These are phyloP conservation scores for Pythium dissotocum DNA, from an alignment of 352 stramenopile species.

Conservation along the genomic window DNA sequence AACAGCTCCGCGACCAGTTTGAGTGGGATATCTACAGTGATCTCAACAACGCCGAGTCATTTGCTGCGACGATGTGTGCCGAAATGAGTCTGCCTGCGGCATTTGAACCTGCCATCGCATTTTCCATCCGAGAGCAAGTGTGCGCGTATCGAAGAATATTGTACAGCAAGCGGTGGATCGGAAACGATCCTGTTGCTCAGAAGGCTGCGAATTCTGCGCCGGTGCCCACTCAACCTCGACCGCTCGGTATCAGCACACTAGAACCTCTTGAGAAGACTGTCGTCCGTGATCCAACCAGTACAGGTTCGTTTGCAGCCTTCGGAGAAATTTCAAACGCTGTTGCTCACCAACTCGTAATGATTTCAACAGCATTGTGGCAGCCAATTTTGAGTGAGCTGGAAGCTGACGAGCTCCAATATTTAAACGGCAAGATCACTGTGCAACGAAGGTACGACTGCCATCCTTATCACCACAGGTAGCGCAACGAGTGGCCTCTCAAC, in stretches of 20 bases:
- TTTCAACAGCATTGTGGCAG: conserved; percentile 57
- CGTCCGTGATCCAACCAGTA: conserved; percentile 46
- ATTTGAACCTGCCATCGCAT: conserved; percentile 67
- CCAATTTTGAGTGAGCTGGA: conserved; percentile 70
- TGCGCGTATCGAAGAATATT: conserved; percentile 58
- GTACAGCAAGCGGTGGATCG: conserved; percentile 58
- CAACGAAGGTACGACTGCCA: conserved; percentile 19
- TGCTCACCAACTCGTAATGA: not conserved
- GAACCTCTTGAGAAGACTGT: conserved; percentile 45
- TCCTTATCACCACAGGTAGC: too few species aligned
- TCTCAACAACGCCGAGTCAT: conserved; percentile 45
- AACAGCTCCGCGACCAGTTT: conserved; percentile 73
- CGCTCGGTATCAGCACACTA: conserved; percentile 49
- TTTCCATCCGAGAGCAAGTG: conserved; percentile 78
- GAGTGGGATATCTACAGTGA: conserved; percentile 76
- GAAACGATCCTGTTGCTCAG: conserved; percentile 36
- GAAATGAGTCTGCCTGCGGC: conserved; percentile 54
- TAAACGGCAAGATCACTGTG: conserved; percentile 40
- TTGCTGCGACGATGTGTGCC: conserved; percentile 53
- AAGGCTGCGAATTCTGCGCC: conserved; percentile 9
- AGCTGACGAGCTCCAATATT: conserved; percentile 66
- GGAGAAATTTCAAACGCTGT: not conserved
- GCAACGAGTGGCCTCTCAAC: too few species aligned
- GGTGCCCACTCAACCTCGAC: not conserved
- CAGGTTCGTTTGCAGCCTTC: conserved; percentile 9